Percentiles rank a stretch among this genome's conserved stretches.
Conservation (phyloP, 192 early-diverging fungal genomes). For the Allomyces arbusculus region DNA sequence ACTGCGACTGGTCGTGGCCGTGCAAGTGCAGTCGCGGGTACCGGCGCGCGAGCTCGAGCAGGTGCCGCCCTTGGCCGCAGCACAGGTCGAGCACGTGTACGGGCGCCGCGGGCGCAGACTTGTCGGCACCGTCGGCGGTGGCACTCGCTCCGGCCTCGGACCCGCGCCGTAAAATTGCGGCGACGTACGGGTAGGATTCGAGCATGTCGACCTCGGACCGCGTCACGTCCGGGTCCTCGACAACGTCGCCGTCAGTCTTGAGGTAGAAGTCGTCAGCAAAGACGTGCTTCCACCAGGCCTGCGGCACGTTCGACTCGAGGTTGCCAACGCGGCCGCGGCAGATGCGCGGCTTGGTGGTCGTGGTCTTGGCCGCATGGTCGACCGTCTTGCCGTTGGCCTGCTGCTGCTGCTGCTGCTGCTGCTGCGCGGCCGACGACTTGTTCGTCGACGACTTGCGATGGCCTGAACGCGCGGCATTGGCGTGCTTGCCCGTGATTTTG, state of each 20-base stretch:
- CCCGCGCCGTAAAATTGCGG: conserved; percentile 3
- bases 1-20: conserved; percentile 43
- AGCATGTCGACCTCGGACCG: conserved; percentile 27
- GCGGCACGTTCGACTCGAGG: conserved; percentile 26
- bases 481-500: too few species aligned
- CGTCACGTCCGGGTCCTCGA: conserved; percentile 44
- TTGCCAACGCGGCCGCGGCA: conserved; percentile 22
- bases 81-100: conserved; percentile 33
- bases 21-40: conserved; percentile 29
- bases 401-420: too few species aligned
- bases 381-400: too few species aligned
- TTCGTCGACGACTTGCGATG: too few species aligned
- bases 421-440: too few species aligned
- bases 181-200: conserved; percentile 9
- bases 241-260: conserved; percentile 46
- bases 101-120: neutral
- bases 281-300: conserved; percentile 36
- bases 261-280: conserved; percentile 37
- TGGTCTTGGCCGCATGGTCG: too few species aligned
- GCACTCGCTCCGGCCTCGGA: too few species aligned
- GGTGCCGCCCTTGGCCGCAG: conserved; percentile 46
- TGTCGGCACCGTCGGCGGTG: neutral
- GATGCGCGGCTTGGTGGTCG: neutral
- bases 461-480: too few species aligned
- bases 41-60: conserved; percentile 22